phyloP scores from a whole-genome alignment of 352 stramenopile genomes.

The Phytophthora syringae region DNA sequence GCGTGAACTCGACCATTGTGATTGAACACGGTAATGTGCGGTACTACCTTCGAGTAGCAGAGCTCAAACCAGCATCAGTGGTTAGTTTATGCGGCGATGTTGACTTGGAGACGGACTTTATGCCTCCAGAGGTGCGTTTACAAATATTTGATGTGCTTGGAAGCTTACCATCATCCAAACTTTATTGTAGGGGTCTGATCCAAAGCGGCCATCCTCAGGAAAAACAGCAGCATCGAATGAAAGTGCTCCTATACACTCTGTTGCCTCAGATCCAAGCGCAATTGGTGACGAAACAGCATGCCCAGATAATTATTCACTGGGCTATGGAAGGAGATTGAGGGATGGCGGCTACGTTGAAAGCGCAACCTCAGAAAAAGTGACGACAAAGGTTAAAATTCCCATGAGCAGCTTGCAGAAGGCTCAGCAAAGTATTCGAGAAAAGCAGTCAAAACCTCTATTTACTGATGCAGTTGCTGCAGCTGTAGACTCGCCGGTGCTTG shows the following conservation, averaged over 20 bases:
- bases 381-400: conserved; percentile 9
- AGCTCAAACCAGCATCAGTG: conserved; percentile 53
- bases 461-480: conserved; percentile 16
- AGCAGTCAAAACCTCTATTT: conserved; percentile 8
- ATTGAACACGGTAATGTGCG: conserved; percentile 54
- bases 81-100: conserved; percentile 71
- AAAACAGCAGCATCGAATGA: conserved; percentile 2
- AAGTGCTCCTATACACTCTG: neutral
- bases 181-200: conserved; percentile 19
- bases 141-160: neutral
- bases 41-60: conserved; percentile 56
- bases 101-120: conserved; percentile 71
- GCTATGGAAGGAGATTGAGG: conserved; percentile 23
- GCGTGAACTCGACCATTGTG: conserved; percentile 53
- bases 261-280: neutral
- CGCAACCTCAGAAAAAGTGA: neutral
- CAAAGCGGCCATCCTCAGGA: conserved; percentile 19
- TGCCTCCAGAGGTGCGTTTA: conserved; percentile 36
- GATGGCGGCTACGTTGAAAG: conserved; percentile 31
- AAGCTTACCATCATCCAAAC: neutral
- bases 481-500: conserved; percentile 12
- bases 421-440: conserved; percentile 31
- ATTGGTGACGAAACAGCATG: neutral
- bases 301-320: neutral
- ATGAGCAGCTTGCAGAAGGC: conserved; percentile 16